phyloP scores from a whole-genome alignment of 1,284 basidiomycete species.

The Garcileccinum viscosum region DNA sequence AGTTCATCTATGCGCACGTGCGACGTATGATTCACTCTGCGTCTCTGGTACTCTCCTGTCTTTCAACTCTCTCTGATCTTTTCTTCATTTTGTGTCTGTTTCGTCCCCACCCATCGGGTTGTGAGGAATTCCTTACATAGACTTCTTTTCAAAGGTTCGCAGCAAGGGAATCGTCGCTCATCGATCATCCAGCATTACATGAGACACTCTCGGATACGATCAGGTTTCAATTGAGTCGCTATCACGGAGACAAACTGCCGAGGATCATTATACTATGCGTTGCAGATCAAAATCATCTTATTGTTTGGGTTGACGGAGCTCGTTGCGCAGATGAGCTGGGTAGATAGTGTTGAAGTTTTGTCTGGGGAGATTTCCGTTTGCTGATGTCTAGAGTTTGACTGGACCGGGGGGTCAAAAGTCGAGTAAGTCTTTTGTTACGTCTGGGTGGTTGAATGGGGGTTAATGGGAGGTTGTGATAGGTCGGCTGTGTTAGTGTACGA shows the following conservation, averaged over 20 bases:
- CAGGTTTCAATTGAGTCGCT: slow-evolving; percentile 32
- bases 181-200: no score
- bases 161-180: no score
- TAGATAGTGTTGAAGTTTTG: no score
- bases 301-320: slow-evolving; percentile 54
- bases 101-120: no score
- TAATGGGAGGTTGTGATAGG: slow-evolving; percentile 24
- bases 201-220: slow-evolving; percentile 47
- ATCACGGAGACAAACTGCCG: slow-evolving; percentile 19
- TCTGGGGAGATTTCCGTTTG: no score
- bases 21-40: no score
- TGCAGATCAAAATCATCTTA: slow-evolving; percentile 47
- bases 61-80: no score
- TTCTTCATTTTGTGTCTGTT: no score
- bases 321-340: slow-evolving; percentile 51
- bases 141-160: no score
- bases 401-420: slow-evolving; percentile 35
- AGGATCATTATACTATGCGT: slow-evolving; percentile 38
- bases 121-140: no score
- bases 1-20: no score
- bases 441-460: background rate
- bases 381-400: slow-evolving; percentile 12
- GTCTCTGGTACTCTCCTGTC: no score
- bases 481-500: slow-evolving; percentile 49
- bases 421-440: slow-evolving; percentile 29